These are phyloP conservation scores for Lyophyllum shimeji DNA, from an alignment of 768 basidiomycete species.

Conservation along the genomic window DNA sequence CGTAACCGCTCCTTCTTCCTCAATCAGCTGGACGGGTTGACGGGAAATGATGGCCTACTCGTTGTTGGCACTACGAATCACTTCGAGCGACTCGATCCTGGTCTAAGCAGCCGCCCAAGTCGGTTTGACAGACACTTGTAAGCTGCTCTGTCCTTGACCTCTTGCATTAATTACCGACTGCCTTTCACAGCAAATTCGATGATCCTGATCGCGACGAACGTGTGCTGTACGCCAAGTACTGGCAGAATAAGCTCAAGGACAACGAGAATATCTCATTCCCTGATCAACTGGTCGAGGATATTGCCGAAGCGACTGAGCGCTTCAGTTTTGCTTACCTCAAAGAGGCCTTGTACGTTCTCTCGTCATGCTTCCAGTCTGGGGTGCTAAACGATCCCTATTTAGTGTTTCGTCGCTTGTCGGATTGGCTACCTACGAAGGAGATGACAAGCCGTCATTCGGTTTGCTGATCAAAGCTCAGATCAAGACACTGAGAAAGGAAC, in stretches of 20 bases:
- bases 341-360: constrained; percentile 73
- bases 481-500: constrained; percentile 59
- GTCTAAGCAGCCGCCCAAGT: constrained; percentile 73
- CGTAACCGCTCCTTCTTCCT: constrained; percentile 83
- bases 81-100: constrained; percentile 77
- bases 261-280: constrained; percentile 70
- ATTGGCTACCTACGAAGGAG: constrained; percentile 51
- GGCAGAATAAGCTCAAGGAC: constrained; percentile 71
- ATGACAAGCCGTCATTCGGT: constrained; percentile 51
- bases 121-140: constrained; percentile 88
- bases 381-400: neutral
- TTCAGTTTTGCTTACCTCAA: constrained; percentile 91
- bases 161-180: neutral
- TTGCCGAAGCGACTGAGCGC: constrained; percentile 57
- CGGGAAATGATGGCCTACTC: constrained; percentile 77
- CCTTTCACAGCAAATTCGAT: constrained; percentile 59
- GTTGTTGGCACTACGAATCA: constrained; percentile 84
- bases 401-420: constrained; percentile 77
- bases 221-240: constrained; percentile 68
- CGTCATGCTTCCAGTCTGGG: neutral
- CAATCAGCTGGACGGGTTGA: constrained; percentile 81
- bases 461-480: constrained; percentile 57
- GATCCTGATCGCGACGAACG: constrained; percentile 69
- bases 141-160: constrained; percentile 24
- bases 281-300: constrained; percentile 56